phyloP scores from a whole-genome alignment of 139 green algal species.

The Eudorina sp. region DNA sequence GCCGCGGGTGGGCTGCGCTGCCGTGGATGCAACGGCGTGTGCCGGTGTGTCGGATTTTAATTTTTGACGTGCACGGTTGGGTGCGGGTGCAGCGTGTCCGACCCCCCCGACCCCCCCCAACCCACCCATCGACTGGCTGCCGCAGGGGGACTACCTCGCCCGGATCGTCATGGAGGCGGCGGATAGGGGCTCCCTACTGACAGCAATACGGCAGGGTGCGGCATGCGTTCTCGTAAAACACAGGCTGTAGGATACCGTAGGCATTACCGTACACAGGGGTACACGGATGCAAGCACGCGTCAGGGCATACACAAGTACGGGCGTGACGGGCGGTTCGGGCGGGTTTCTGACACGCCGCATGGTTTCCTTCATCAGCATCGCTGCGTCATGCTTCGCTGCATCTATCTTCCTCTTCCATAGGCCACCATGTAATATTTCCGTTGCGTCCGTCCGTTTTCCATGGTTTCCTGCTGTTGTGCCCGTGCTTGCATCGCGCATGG shows the following conservation, averaged over 20 bases:
- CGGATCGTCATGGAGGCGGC: constrained; percentile 45
- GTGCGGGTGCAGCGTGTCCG: background rate
- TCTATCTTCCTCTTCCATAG: too few species aligned
- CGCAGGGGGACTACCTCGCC: constrained; percentile 23
- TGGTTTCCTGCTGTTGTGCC: too few species aligned
- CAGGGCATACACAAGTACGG: background rate
- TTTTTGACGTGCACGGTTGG: background rate
- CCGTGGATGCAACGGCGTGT: background rate
- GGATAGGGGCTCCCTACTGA: constrained; percentile 20
- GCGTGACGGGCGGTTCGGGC: background rate
- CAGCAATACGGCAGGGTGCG: background rate
- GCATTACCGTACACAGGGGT: background rate
- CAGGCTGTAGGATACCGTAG: background rate
- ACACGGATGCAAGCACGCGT: background rate
- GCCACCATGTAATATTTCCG: too few species aligned
- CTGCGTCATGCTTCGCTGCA: background rate
- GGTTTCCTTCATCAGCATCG: background rate
- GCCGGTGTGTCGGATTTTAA: background rate
- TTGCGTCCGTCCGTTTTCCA: too few species aligned
- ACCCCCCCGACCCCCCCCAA: background rate
- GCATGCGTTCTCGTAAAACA: background rate
- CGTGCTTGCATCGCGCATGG: too few species aligned
- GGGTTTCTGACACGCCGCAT: background rate
- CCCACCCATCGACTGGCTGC: background rate
- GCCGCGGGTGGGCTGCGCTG: background rate